Evolutionary conservation across 2,329 filamentous ascomycete species (phyloP).

Genomic region (Pseudogymnoascus sp.): DNA sequence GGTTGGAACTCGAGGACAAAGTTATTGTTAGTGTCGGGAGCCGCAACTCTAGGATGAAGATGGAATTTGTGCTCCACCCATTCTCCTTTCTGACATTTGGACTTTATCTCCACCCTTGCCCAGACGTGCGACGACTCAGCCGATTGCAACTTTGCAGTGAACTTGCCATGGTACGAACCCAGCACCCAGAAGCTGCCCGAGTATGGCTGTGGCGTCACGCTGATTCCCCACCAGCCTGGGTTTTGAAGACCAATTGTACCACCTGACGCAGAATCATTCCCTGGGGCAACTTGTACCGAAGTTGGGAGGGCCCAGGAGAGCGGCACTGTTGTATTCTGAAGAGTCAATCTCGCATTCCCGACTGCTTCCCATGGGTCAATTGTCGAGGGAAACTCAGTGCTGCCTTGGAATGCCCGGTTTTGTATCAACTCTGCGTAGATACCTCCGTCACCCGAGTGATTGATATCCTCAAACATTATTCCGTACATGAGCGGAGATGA

Average conservation of each 20-base stretch:
- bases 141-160: slow-evolving; percentile 26
- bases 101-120: slow-evolving; percentile 18
- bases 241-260: slow-evolving; percentile 43
- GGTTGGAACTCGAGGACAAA: slow-evolving; percentile 44
- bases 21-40: slow-evolving; percentile 41
- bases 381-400: slow-evolving; percentile 38
- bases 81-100: slow-evolving; percentile 10
- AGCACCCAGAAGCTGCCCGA: slow-evolving; percentile 24
- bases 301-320: slow-evolving; percentile 22
- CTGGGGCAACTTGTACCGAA: slow-evolving; percentile 25
- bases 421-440: slow-evolving; percentile 61
- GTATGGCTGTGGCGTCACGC: slow-evolving; percentile 23
- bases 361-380: slow-evolving; percentile 30
- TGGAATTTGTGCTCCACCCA: slow-evolving; percentile 22
- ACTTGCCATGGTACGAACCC: slow-evolving; percentile 19
- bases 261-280: slow-evolving; percentile 26
- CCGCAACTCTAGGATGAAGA: slow-evolving; percentile 16
- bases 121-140: slow-evolving; percentile 16
- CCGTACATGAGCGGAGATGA: slow-evolving; percentile 24
- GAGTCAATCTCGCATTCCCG: slow-evolving; percentile 17
- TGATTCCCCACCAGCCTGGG: slow-evolving; percentile 51
- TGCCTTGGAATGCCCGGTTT: slow-evolving; percentile 62
- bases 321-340: slow-evolving; percentile 28
- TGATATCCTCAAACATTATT: slow-evolving; percentile 29
- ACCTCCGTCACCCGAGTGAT: slow-evolving; percentile 26